Conservation (phyloP, 805 yeast species). For the Wickerhamomyces canadensis region DNA sequence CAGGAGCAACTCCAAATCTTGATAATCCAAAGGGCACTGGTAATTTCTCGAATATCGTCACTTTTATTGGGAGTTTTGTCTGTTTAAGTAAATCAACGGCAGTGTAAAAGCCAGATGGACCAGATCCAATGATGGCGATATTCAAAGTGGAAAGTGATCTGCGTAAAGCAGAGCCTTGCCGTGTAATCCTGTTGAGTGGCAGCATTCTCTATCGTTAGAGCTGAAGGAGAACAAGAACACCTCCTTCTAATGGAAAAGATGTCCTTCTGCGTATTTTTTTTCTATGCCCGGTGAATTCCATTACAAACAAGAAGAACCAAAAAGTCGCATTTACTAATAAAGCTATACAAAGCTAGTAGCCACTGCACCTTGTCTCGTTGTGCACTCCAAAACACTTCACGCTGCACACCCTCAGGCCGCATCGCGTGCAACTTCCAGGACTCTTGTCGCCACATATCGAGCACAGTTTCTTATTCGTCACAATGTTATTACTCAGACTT, state of each 20-base stretch:
- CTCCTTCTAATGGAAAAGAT: too few species aligned
- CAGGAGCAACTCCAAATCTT: slow-evolving; percentile 98
- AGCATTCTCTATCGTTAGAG: too few species aligned
- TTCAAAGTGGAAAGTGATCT: slow-evolving; percentile 9
- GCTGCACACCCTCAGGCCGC: slow-evolving; percentile 37
- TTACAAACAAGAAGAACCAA: neutral
- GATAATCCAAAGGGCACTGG: slow-evolving; percentile 92
- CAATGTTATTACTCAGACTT: slow-evolving; percentile 23
- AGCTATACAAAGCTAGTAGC: slow-evolving; percentile 14
- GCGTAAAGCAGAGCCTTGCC: too few species aligned
- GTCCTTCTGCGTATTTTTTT: too few species aligned
- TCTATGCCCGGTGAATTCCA: too few species aligned
- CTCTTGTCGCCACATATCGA: slow-evolving; percentile 41
- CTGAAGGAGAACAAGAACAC: too few species aligned
- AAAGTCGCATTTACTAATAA: neutral
- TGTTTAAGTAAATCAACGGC: slow-evolving; percentile 64
- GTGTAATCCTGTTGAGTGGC: too few species aligned
- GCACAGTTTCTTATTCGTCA: slow-evolving; percentile 35
- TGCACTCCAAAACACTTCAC: slow-evolving; percentile 36
- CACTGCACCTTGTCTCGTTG: slow-evolving; percentile 38
- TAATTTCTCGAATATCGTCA: slow-evolving; percentile 76
- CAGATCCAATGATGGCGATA: slow-evolving; percentile 73
- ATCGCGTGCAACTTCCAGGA: slow-evolving; percentile 35
- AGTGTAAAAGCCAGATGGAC: slow-evolving; percentile 95
- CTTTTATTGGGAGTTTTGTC: slow-evolving; percentile 29